Percentiles rank a stretch among this genome's conserved stretches.
These are phyloP conservation scores for Lecanicillium sp. DNA, from an alignment of 2,329 filamentous ascomycete genomes.

Conservation along the genomic window DNA sequence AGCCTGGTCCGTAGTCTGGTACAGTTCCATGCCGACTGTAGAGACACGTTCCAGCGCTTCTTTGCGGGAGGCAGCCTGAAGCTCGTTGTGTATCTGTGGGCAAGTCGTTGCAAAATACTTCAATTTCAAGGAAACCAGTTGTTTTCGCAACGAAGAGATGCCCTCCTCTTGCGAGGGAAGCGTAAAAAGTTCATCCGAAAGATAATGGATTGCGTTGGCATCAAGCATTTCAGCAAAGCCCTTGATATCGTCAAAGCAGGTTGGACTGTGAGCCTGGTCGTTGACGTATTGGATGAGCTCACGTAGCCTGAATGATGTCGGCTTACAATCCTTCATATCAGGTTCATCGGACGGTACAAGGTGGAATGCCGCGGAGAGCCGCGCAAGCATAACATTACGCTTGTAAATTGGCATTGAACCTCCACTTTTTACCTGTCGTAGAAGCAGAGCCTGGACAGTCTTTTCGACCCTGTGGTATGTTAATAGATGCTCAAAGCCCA, in stretches of 20 bases:
- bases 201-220: conserved; percentile 28
- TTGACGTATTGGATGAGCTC: conserved; percentile 29
- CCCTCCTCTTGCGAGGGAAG: conserved; percentile 20
- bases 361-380: conserved; percentile 28
- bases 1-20: conserved; percentile 6
- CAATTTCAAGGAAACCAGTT: conserved; percentile 31
- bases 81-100: conserved; percentile 6
- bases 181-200: conserved; percentile 29
- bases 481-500: conserved; percentile 6
- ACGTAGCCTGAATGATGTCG: conserved; percentile 21
- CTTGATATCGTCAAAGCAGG: conserved; percentile 41
- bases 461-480: conserved; percentile 16
- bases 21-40: conserved; percentile 13
- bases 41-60: not conserved
- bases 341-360: conserved; percentile 20
- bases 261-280: conserved; percentile 25
- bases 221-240: conserved; percentile 33
- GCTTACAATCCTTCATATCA: conserved; percentile 19
- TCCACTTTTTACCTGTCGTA: conserved; percentile 20
- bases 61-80: not conserved
- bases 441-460: conserved; percentile 21
- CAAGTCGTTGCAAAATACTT: conserved; percentile 37
- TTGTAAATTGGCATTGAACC: conserved; percentile 29
- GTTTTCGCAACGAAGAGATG: conserved; percentile 18
- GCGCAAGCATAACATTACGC: conserved; percentile 30